Evolutionary conservation across 371 early-diverging fungal genomes (phyloP).

Genomic region (Funneliformis caledonium): DNA sequence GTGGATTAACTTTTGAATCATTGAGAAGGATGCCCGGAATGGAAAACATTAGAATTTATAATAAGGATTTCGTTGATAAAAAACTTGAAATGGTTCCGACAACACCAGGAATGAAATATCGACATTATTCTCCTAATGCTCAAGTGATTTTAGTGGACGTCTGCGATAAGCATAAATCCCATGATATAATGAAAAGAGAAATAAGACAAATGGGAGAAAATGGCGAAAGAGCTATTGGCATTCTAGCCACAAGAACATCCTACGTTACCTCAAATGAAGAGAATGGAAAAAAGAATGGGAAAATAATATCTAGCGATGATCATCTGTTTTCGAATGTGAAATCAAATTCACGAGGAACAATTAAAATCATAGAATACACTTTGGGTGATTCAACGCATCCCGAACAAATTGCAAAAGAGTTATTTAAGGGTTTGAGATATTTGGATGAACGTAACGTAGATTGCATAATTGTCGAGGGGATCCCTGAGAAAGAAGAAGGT

Average conservation of each 20-base stretch:
- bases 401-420: slow-evolving; percentile 73
- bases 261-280: not conserved
- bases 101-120: slow-evolving; percentile 99
- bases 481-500: slow-evolving; percentile 82
- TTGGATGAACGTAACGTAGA: slow-evolving; percentile 79
- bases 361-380: slow-evolving; percentile 42
- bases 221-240: not conserved
- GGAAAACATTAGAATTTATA: slow-evolving; percentile 74
- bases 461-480: slow-evolving; percentile 89
- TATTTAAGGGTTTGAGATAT: slow-evolving; percentile 84
- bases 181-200: slow-evolving; percentile 15
- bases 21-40: slow-evolving; percentile 60
- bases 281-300: not conserved
- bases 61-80: slow-evolving; percentile 73
- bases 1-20: slow-evolving; percentile 91
- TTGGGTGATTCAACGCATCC: slow-evolving; percentile 58
- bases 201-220: not conserved
- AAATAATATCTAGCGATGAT: not conserved
- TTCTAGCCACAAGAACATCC: not conserved
- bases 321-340: not conserved
- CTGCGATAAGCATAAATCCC: not conserved
- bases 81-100: slow-evolving; percentile 79
- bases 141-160: slow-evolving; percentile 79
- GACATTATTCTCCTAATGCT: slow-evolving; percentile 97
- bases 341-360: not conserved